Evolutionary conservation across 768 basidiomycete species (phyloP).

Genomic region (Lactifluus subvellereus): DNA sequence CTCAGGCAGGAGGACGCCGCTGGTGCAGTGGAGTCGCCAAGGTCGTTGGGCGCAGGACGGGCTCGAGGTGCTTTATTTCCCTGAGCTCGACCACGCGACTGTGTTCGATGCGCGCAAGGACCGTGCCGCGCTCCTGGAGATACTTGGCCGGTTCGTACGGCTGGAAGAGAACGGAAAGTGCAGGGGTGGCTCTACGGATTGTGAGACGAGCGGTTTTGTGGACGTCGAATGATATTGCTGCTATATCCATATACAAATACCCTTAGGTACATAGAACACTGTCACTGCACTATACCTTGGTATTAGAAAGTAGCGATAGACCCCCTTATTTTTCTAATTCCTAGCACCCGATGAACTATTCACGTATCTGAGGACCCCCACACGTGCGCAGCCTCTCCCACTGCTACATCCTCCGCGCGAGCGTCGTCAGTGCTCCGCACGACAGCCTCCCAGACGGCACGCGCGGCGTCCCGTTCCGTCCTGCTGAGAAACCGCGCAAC

Average conservation of each 20-base stretch:
- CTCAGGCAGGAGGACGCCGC: conserved; percentile 21
- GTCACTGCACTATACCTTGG: not conserved
- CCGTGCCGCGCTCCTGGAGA: conserved; percentile 30
- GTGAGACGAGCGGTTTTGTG: not conserved
- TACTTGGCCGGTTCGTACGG: conserved; percentile 32
- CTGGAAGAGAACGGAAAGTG: not conserved
- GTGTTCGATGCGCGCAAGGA: conserved; percentile 33
- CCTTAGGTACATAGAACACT: not conserved
- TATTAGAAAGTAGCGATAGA: not conserved
- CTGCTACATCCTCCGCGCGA: not conserved
- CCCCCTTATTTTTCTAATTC: not conserved
- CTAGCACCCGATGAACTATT: not conserved
- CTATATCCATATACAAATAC: not conserved
- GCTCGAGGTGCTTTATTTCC: conserved; percentile 38
- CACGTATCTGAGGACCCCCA: conserved; percentile 8
- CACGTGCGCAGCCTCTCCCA: not conserved
- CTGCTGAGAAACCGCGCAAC: conserved; percentile 57
- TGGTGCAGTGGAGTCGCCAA: not conserved
- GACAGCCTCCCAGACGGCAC: conserved; percentile 32
- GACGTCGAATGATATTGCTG: not conserved
- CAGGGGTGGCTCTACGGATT: not conserved
- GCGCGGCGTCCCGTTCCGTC: conserved; percentile 46
- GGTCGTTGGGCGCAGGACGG: conserved; percentile 30
- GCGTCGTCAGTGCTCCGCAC: not conserved
- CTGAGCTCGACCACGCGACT: conserved; percentile 38